Percentiles rank a stretch among this genome's conserved stretches.
These are phyloP conservation scores for Microdochium trichocladiopsis DNA, from an alignment of 2,329 filamentous ascomycete species.

Conservation along the genomic window DNA sequence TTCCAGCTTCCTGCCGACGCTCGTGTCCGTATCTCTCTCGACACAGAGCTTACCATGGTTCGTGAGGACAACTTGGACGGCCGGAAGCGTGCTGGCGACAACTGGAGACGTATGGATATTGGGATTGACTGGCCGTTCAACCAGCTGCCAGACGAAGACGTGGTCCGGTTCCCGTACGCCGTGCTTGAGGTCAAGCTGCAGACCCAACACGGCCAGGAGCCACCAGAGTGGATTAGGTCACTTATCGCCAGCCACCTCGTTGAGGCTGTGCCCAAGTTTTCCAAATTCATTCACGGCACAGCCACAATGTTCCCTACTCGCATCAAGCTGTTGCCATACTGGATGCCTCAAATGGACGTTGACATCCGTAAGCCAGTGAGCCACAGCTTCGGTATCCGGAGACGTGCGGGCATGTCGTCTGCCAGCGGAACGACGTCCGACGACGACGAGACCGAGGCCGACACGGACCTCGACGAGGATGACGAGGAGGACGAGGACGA, in stretches of 20 bases:
- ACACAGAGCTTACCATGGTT: conserved; percentile 91
- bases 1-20: conserved; percentile 97
- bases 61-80: conserved; percentile 94
- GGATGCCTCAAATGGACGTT: conserved; percentile 97
- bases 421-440: conserved; percentile 73
- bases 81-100: conserved; percentile 65
- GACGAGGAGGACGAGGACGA: conserved; percentile 32
- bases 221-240: conserved; percentile 93
- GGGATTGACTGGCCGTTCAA: conserved; percentile 93
- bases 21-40: conserved; percentile 90
- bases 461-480: conserved; percentile 61
- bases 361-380: conserved; percentile 91
- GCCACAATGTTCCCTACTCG: conserved; percentile 79
- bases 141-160: conserved; percentile 76
- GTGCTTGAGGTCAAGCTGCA: conserved; percentile 96
- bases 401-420: conserved; percentile 63
- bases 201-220: conserved; percentile 90
- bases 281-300: conserved; percentile 96
- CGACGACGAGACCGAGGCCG: conserved; percentile 67
- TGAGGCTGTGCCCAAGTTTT: conserved; percentile 98
- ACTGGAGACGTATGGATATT: conserved; percentile 97
- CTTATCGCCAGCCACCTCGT: conserved; percentile 90
- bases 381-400: conserved; percentile 83
- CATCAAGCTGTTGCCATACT: conserved; percentile 89
- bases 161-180: conserved; percentile 91